These are phyloP conservation scores for Rhynchospora tenuis DNA, from an alignment of 176 grass and related monocot species.

Conservation along the genomic window DNA sequence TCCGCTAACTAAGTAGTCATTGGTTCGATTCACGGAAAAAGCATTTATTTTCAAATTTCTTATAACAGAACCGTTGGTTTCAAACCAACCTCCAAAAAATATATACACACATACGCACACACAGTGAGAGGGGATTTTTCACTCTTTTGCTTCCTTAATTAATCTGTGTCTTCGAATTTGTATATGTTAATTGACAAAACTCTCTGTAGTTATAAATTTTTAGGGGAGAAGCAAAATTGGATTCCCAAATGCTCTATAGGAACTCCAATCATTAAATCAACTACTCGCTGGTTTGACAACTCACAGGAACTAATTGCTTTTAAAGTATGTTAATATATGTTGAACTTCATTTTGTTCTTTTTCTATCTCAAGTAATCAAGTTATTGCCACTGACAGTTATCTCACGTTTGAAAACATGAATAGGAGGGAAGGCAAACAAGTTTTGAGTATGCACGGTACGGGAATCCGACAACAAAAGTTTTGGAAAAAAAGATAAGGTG, in stretches of 20 bases:
- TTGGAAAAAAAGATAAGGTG: constrained; percentile 79
- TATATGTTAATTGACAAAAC: neutral
- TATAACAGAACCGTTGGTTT: too few relatives aligned
- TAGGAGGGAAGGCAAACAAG: constrained; percentile 87
- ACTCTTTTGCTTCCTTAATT: neutral
- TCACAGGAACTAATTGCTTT: constrained; percentile 87
- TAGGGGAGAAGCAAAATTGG: neutral
- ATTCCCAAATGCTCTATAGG: neutral
- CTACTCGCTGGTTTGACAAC: constrained; percentile 90
- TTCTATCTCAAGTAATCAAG: neutral
- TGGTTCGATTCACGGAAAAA: too few relatives aligned
- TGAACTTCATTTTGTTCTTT: neutral
- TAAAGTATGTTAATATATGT: constrained; percentile 38
- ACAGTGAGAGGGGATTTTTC: too few relatives aligned
- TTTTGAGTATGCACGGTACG: constrained; percentile 90
- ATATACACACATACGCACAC: too few relatives aligned
- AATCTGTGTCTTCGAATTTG: neutral
- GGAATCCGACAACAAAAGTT: constrained; percentile 85
- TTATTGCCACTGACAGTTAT: neutral
- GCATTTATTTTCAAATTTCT: too few relatives aligned
- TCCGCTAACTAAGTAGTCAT: too few relatives aligned
- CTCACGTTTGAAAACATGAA: constrained; percentile 17
- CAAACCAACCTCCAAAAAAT: too few relatives aligned
- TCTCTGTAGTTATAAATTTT: neutral
- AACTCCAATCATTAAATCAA: constrained; percentile 88